Conservation (phyloP, 768 basidiomycete genomes). For the Gautieria morchelliformis region DNA sequence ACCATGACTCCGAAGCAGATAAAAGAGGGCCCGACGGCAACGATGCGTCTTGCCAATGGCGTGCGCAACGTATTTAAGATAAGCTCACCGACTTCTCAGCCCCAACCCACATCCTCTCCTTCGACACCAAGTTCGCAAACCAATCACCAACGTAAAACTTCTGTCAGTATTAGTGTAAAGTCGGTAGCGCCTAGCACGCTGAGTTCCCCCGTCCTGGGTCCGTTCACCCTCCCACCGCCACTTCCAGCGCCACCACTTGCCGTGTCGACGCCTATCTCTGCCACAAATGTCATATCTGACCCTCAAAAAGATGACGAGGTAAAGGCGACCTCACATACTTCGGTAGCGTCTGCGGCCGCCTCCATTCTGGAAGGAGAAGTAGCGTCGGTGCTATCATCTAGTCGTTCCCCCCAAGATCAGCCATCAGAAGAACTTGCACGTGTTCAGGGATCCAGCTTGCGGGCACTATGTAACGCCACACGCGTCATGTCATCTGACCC, state of each 20-base stretch:
- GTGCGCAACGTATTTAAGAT: slow-evolving; percentile 10
- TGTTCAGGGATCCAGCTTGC: slow-evolving; percentile 54
- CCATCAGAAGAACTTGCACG: not conserved
- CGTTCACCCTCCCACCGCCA: slow-evolving; percentile 3
- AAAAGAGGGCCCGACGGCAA: not conserved
- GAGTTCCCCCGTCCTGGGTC: not conserved
- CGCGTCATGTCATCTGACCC: slow-evolving; percentile 82
- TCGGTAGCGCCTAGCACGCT: not conserved
- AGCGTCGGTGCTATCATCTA: slow-evolving; percentile 2
- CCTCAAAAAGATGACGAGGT: slow-evolving; percentile 6
- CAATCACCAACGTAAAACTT: slow-evolving; percentile 6
- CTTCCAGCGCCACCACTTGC: slow-evolving; percentile 1
- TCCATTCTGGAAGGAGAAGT: not conserved
- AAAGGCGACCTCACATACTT: not conserved
- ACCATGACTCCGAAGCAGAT: slow-evolving; percentile 6
- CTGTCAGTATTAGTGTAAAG: not conserved
- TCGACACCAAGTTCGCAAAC: not conserved
- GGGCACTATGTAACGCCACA: slow-evolving; percentile 73
- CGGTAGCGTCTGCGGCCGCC: not conserved
- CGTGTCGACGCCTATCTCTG: slow-evolving; percentile 1
- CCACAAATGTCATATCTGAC: slow-evolving; percentile 9
- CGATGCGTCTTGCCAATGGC: slow-evolving; percentile 7
- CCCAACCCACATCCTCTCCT: not conserved
- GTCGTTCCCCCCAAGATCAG: not conserved
- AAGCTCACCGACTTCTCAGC: not conserved